These are phyloP conservation scores for Cyberlindnera veronae DNA, from an alignment of 805 yeast species.

Conservation along the genomic window DNA sequence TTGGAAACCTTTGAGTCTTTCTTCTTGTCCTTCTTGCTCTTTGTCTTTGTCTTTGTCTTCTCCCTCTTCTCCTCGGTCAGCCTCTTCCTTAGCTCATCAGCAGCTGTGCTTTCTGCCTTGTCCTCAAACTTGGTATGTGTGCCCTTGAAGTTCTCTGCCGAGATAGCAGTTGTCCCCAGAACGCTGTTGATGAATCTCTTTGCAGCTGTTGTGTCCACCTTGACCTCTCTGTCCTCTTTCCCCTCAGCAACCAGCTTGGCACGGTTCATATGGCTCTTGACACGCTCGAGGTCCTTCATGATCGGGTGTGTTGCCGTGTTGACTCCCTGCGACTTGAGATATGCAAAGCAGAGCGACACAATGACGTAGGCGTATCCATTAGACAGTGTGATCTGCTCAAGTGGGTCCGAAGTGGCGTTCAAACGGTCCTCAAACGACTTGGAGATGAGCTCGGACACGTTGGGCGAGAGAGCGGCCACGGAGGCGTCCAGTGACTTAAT, in stretches of 20 bases:
- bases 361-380: slow-evolving; percentile 35
- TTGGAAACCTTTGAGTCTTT: background rate
- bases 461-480: slow-evolving; percentile 33
- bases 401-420: slow-evolving; percentile 18
- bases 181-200: slow-evolving; percentile 45
- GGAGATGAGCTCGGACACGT: slow-evolving; percentile 35
- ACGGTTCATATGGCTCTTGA: slow-evolving; percentile 64
- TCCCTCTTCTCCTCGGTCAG: background rate
- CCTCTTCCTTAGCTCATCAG: background rate
- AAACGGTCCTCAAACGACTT: slow-evolving; percentile 39
- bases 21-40: background rate
- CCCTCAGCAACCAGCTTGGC: slow-evolving; percentile 32
- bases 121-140: slow-evolving; percentile 49
- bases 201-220: slow-evolving; percentile 38
- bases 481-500: slow-evolving; percentile 37
- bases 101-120: background rate
- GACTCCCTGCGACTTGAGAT: slow-evolving; percentile 55
- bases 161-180: slow-evolving; percentile 49
- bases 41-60: background rate
- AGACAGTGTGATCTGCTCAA: slow-evolving; percentile 27
- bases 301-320: slow-evolving; percentile 58
- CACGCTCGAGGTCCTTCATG: slow-evolving; percentile 61
- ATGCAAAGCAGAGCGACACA: slow-evolving; percentile 55
- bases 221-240: slow-evolving; percentile 12
- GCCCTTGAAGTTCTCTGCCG: slow-evolving; percentile 48